Base-by-base conservation (phyloP, 768 basidiomycete genomes). In the Paxillus rubicundulus region DNA sequence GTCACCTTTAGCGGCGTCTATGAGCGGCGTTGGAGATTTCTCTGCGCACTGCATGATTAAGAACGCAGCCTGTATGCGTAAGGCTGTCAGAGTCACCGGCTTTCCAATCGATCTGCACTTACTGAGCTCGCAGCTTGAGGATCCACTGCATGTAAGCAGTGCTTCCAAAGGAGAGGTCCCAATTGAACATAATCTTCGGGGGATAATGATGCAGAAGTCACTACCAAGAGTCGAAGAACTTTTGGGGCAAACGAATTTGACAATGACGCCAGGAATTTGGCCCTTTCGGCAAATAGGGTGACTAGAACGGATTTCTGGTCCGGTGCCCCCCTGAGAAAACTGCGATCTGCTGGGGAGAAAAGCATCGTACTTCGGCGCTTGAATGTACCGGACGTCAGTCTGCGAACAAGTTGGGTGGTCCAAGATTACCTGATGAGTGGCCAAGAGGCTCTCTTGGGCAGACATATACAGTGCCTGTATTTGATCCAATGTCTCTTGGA, bases 21-120 rank as follows among this genome's bases (percentile, higher is more conserved):
- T 55, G 34, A 84, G 68, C n/a, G 80, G 77, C 32, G 71, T 50
- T 0, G 82, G 73, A 0, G 68, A 70, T 68, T 80, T 86, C 64
- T 89, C 88, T 0, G 84, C 85, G 57, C 81, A 85, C 65, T 87
- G 85, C 84, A 87, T 88, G 21, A 82, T 53, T 20, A 90, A 68
- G 62, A 85, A 89, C 58, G 80, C 83, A 4, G 81, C 75, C 82
- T 84, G 52, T 24, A 54, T 12, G 21, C 50, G 14, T 16, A 41
- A 6, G 20, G 32, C 21, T 40, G 34, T 52, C 30, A 46, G 39
- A 33, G 18, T 13, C 12, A n/a, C 21, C 7, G 5, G 49, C 20
- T 24, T 18, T 0, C 24, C 30, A 17, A 9, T 17, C 21, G 41
- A 34, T 43, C 12, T 50, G 45, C 9, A 67, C 82, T 49, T 52